Evolutionary conservation across 2,329 filamentous ascomycete species (phyloP).

Genomic region (Aspergillus aculeatinus): DNA sequence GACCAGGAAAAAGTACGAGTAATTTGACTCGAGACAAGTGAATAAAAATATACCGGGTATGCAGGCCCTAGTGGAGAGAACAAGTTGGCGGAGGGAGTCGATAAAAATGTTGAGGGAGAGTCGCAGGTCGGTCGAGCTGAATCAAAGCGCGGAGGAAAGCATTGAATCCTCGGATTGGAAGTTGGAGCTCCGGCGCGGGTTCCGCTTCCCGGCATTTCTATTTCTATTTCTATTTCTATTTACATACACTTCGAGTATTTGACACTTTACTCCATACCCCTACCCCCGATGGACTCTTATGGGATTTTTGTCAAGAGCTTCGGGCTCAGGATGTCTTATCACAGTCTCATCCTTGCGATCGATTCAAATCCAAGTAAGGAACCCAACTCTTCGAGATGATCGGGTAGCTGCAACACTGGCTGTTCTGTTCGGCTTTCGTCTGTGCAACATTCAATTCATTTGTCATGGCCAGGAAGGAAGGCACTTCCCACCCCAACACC

Average conservation of each 20-base stretch:
- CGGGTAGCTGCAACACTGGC: constrained; percentile 2
- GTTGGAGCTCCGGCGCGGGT: not conserved
- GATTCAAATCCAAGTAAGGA: too few species aligned
- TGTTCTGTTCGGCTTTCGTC: not conserved
- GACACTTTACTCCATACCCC: not conserved
- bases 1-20: not conserved
- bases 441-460: not conserved
- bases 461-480: constrained; percentile 12
- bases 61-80: not conserved
- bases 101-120: not conserved
- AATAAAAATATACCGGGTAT: too few species aligned
- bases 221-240: too few species aligned
- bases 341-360: too few species aligned
- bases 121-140: not conserved
- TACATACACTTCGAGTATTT: not conserved
- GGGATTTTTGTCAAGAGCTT: too few species aligned
- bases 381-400: not conserved
- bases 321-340: too few species aligned
- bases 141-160: not conserved
- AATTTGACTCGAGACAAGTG: not conserved
- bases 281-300: not conserved
- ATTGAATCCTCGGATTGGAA: not conserved
- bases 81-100: not conserved
- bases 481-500: constrained; percentile 13
- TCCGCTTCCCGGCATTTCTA: not conserved